A percentile compares a stretch with the other conserved stretches of the same genome.
Conservation (phyloP, 2,329 filamentous ascomycete genomes). For the Pseudocercospora pini-densiflorae region DNA sequence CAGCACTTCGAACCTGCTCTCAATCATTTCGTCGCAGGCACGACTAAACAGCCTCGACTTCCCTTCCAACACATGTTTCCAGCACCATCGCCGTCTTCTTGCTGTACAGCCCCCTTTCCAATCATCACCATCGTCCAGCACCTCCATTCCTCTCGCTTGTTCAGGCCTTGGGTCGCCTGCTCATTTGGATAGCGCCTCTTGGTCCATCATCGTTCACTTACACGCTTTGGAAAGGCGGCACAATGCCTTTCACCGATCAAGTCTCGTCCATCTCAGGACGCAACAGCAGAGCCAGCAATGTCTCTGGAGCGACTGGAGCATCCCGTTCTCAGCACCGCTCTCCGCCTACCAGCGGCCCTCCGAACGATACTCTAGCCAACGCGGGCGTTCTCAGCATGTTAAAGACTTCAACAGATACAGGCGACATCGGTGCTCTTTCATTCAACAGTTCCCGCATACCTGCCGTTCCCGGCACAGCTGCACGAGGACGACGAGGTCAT, state of each 20-base stretch:
- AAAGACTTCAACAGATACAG: slow-evolving; percentile 54
- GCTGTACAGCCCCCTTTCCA: slow-evolving; percentile 16
- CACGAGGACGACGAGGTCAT: slow-evolving; percentile 41
- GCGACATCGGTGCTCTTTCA: slow-evolving; percentile 48
- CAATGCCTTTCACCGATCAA: slow-evolving; percentile 51
- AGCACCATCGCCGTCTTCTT: slow-evolving; percentile 6
- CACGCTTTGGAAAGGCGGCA: slow-evolving; percentile 38
- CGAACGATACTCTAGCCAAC: slow-evolving; percentile 40
- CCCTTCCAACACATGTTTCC: slow-evolving; percentile 6
- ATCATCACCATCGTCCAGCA: slow-evolving; percentile 25
- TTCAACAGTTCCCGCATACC: slow-evolving; percentile 46
- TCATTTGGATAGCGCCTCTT: slow-evolving; percentile 40
- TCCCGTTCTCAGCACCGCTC: slow-evolving; percentile 34
- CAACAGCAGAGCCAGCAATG: slow-evolving; percentile 52
- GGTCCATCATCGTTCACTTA: slow-evolving; percentile 31
- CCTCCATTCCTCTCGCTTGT: slow-evolving; percentile 29
- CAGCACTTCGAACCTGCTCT: not conserved
- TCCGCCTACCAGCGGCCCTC: slow-evolving; percentile 37
- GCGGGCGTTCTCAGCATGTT: slow-evolving; percentile 56
- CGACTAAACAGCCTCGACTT: slow-evolving; percentile 11
- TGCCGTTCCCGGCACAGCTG: slow-evolving; percentile 41
- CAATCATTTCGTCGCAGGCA: slow-evolving; percentile 8
- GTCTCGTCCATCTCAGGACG: slow-evolving; percentile 53
- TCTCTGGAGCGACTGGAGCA: slow-evolving; percentile 44
- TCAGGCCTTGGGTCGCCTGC: slow-evolving; percentile 28